A percentile compares a stretch with the other conserved stretches of the same genome.
Conservation (phyloP, 2,329 filamentous ascomycete species). For the Lachnellula willkommii region DNA sequence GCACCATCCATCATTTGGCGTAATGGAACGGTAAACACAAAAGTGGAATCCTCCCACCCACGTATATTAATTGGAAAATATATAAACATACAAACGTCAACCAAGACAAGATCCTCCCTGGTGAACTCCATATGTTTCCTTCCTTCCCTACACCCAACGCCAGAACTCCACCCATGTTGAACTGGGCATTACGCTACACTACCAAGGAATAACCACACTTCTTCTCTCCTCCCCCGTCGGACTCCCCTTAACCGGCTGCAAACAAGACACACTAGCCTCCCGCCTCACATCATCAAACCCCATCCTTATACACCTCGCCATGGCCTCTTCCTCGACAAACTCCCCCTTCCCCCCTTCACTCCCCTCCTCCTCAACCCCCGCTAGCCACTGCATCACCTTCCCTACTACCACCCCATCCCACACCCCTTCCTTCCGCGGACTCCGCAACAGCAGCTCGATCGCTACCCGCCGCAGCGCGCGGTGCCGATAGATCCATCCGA, state of each 20-base stretch:
- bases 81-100: not conserved
- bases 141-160: not conserved
- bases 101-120: not conserved
- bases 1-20: not conserved
- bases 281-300: slow-evolving; percentile 14
- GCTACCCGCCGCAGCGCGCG: slow-evolving; percentile 15
- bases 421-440: slow-evolving; percentile 16
- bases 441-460: slow-evolving; percentile 17
- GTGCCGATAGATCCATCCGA: slow-evolving; percentile 22
- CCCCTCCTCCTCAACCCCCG: slow-evolving; percentile 18
- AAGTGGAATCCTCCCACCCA: not conserved
- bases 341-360: slow-evolving; percentile 8
- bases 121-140: not conserved
- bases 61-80: not conserved
- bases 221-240: slow-evolving; percentile 10
- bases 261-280: slow-evolving; percentile 15
- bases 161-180: not conserved
- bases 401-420: slow-evolving; percentile 22
- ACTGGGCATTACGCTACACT: not conserved
- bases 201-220: slow-evolving; percentile 20
- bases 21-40: not conserved
- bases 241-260: slow-evolving; percentile 15
- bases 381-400: slow-evolving; percentile 20
- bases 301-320: slow-evolving; percentile 17
- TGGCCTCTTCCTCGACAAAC: slow-evolving; percentile 17